Conservation (phyloP, 768 basidiomycete genomes). For the Leucosporidium yakuticum region DNA sequence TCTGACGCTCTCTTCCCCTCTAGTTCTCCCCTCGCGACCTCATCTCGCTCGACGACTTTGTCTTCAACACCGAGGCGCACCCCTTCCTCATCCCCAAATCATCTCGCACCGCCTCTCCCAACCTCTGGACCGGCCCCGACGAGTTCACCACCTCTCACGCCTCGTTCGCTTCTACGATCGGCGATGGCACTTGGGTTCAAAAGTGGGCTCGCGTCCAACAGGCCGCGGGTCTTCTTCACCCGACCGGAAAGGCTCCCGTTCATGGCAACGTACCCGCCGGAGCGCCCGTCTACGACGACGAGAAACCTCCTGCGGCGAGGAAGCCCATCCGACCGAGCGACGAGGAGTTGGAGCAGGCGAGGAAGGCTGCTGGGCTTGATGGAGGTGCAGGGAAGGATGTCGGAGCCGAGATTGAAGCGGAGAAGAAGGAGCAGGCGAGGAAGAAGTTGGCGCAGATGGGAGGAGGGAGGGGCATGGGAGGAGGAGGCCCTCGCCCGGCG, state of each 20-base stretch:
- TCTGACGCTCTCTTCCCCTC: slow-evolving; percentile 45
- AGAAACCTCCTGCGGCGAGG: slow-evolving; percentile 1
- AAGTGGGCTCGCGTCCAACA: slow-evolving; percentile 29
- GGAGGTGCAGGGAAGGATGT: background rate
- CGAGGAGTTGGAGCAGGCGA: slow-evolving; percentile 14
- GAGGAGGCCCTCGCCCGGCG: too few relatives aligned
- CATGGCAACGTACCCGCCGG: too few relatives aligned
- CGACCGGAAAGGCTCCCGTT: background rate
- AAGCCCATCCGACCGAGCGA: slow-evolving; percentile 12
- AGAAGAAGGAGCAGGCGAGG: background rate
- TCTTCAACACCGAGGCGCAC: slow-evolving; percentile 62
- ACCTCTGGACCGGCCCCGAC: slow-evolving; percentile 25
- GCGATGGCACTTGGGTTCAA: slow-evolving; percentile 30
- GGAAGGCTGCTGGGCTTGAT: background rate
- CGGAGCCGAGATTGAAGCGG: background rate
- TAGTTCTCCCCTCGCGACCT: slow-evolving; percentile 62
- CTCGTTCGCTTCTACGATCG: slow-evolving; percentile 8
- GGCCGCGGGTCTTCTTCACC: background rate
- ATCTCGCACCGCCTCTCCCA: background rate
- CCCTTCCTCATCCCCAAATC: slow-evolving; percentile 47
- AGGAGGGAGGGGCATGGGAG: too few relatives aligned
- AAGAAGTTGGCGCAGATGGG: too few relatives aligned
- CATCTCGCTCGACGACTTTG: slow-evolving; percentile 50
- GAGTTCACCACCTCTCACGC: background rate
- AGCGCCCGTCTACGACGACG: background rate